Evolutionary conservation across 2,329 filamentous ascomycete species (phyloP), one percentile per base, ranked within the genome.

Genomic region (Chrysosphaeria jannelii): DNA sequence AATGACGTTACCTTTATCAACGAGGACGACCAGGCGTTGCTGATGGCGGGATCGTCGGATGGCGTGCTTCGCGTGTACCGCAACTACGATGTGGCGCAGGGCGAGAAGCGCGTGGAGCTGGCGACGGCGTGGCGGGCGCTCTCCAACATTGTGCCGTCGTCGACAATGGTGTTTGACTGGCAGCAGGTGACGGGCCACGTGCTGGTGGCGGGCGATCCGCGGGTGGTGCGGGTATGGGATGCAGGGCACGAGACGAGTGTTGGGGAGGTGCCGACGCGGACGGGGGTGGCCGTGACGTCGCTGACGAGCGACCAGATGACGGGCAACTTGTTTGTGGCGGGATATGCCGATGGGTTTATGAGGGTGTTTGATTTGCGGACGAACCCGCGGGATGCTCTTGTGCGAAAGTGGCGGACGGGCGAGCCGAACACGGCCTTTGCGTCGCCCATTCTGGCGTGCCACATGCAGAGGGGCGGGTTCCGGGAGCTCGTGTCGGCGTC

Each of bases 1-100:
- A 90, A 78, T 25, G 79, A 93, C 41, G 66, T 91, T 40, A 74
- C 78, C 26, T 91, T 93, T 43, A 89, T 97, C 49, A 97, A 97
- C 34, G 85, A 97, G 43, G 85, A 97, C 35, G 85, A 97, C 39
- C 76, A 88, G 38, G 85, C 81, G 3, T 62, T 93, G 31, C 48
- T 97, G 27, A 76, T 97, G 60, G 90, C 76, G 1, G 85, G 85
- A 2, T 89, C 79, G 6, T 90, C 78, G 2, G 85, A 97, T 37
- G 85, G 85, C 24, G 75, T 93, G 10, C 62, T 97, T 31, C 74
- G 88, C 31, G 67, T 93, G 15, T 97, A 88, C 47, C 65, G 78
- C 31, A 71, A 85, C 39, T 97, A 97, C 40, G 78, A 91, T 34
- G 64, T 61, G 12, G 56, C 67, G 22, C n/a, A n/a, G n/a, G 16